Percentiles rank a stretch among this genome's conserved stretches.
These are phyloP conservation scores for Colletotrichum simmondsii DNA, from an alignment of 2,329 filamentous ascomycete species.

Conservation along the genomic window DNA sequence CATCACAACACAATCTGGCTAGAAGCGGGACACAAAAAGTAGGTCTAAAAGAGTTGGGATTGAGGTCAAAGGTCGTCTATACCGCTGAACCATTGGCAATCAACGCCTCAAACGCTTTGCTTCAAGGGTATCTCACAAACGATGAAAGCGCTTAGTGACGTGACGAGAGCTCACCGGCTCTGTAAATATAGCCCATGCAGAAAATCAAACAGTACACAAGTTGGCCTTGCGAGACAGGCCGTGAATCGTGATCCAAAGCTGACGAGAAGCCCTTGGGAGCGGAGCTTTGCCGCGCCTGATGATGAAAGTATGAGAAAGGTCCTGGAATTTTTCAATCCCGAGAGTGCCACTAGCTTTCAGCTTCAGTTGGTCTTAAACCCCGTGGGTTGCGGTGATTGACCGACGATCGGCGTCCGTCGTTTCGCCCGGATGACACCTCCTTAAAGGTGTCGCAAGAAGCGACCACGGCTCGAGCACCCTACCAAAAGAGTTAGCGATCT, in stretches of 20 bases:
- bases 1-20: background rate
- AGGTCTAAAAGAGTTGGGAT: background rate
- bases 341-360: background rate
- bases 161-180: background rate
- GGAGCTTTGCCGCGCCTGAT: background rate
- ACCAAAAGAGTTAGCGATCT: conserved; percentile 9
- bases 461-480: conserved; percentile 36
- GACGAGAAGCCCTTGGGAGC: background rate
- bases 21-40: background rate
- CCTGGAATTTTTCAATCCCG: background rate
- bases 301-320: background rate
- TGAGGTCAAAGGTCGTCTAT: background rate
- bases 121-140: conserved; percentile 28
- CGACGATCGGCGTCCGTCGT: background rate
- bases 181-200: background rate
- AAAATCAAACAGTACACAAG: background rate
- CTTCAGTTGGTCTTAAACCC: background rate
- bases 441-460: conserved; percentile 35
- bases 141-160: background rate
- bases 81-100: background rate
- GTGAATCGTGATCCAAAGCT: background rate
- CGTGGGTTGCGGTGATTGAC: background rate
- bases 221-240: background rate
- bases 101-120: conserved; percentile 15
- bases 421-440: background rate